Evolutionary conservation across 1,284 basidiomycete species (phyloP).

Genomic region (Cystobasidiaceae sp.): DNA sequence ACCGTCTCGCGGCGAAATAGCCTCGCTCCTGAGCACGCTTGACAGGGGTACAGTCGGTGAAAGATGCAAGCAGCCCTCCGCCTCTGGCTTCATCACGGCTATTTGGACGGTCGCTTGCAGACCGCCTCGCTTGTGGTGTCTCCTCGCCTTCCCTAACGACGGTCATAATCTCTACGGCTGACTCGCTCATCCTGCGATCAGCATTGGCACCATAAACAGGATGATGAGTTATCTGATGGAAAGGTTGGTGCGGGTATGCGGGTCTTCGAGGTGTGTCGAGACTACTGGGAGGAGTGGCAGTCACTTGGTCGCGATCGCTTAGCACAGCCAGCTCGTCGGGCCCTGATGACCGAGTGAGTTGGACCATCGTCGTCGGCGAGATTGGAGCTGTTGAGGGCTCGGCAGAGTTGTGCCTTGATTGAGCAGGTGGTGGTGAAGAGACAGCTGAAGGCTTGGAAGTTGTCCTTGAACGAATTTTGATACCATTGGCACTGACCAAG

Average conservation of each 20-base stretch:
- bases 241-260: too few relatives aligned
- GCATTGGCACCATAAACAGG: conserved; percentile 29
- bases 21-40: not conserved
- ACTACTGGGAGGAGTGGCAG: too few relatives aligned
- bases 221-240: too few relatives aligned
- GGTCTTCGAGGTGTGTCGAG: too few relatives aligned
- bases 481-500: too few relatives aligned
- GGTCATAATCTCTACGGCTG: conserved; percentile 37
- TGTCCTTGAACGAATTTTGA: conserved; percentile 22
- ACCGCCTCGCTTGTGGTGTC: not conserved
- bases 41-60: conserved; percentile 13
- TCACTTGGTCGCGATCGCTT: too few relatives aligned
- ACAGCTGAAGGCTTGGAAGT: not conserved
- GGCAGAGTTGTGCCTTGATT: too few relatives aligned
- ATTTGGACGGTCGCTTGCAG: conserved; percentile 13
- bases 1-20: not conserved
- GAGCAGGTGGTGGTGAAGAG: not conserved
- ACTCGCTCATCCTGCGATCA: conserved; percentile 34
- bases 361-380: too few relatives aligned
- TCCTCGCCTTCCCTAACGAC: conserved; percentile 37
- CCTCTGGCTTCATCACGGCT: not conserved
- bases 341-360: too few relatives aligned
- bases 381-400: too few relatives aligned
- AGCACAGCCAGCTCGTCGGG: too few relatives aligned
- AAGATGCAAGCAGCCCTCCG: not conserved